These are phyloP conservation scores for Cucurbita argyrosperma DNA, from an alignment of 306 rosid species.

Conservation along the genomic window DNA sequence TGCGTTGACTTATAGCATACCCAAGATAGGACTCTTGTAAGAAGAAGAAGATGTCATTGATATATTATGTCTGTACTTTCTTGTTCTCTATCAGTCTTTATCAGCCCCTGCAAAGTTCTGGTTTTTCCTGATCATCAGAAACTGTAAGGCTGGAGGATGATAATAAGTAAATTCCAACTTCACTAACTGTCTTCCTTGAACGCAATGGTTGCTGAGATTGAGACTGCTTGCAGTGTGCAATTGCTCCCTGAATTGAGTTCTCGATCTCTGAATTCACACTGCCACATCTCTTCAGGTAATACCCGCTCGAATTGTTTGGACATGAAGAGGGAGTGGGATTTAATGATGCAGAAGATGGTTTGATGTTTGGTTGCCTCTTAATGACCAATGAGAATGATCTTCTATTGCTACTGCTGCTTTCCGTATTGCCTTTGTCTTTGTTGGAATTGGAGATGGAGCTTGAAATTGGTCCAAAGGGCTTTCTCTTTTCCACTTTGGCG, in stretches of 20 bases:
- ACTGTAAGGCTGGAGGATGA: conserved; percentile 32
- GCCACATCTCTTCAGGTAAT: conserved; percentile 59
- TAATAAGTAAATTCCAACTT: conserved; percentile 41
- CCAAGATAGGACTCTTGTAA: neutral
- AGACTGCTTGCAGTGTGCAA: conserved; percentile 90
- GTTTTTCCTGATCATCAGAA: conserved; percentile 40
- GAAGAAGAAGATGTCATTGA: neutral
- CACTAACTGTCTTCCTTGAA: conserved; percentile 32
- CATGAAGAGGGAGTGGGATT: conserved; percentile 27
- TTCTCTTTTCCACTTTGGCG: conserved; percentile 30
- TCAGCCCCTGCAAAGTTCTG: conserved; percentile 42
- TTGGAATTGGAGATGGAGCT: conserved; percentile 21
- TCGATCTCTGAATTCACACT: conserved; percentile 72
- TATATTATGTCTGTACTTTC: conserved; percentile 9
- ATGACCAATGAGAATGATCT: conserved; percentile 72
- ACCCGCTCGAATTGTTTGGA: conserved; percentile 30
- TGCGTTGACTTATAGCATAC: neutral
- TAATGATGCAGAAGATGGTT: conserved; percentile 17
- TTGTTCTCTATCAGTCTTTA: neutral
- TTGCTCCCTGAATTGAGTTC: conserved; percentile 89
- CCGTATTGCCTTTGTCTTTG: conserved; percentile 26
- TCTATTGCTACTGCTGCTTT: conserved; percentile 38
- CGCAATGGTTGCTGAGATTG: conserved; percentile 27
- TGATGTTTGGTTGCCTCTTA: conserved; percentile 31
- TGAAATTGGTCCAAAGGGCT: conserved; percentile 42